Conservation (phyloP, 2,329 filamentous ascomycete species). For the Fusarium liriodendri region DNA sequence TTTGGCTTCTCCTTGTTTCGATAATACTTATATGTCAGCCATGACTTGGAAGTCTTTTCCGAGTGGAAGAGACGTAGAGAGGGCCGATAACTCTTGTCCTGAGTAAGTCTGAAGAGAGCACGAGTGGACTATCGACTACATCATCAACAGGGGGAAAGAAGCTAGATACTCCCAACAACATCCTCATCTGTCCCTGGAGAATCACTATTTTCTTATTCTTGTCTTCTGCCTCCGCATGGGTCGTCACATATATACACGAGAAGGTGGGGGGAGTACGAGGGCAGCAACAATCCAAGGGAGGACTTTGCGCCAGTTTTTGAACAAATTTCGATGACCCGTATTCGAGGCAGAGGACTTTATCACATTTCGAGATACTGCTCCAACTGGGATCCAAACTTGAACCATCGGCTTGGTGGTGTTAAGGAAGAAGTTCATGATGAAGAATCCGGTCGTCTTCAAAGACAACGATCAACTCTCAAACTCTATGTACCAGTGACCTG, state of each 20-base stretch:
- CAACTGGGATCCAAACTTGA: not conserved
- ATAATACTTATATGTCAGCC: not conserved
- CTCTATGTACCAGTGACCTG: not conserved
- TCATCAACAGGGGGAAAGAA: not conserved
- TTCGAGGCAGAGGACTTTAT: not conserved
- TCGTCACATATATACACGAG: not conserved
- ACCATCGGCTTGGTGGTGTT: not conserved
- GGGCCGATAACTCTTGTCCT: not conserved
- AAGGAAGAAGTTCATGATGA: not conserved
- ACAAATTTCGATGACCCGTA: not conserved
- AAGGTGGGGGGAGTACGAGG: not conserved
- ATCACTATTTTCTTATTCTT: rapidly evolving
- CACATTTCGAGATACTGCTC: not conserved
- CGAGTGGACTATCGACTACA: not conserved
- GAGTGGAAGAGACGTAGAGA: not conserved
- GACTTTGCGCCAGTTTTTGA: not conserved
- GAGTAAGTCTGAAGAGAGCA: not conserved
- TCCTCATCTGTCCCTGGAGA: not conserved
- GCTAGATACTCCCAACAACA: not conserved
- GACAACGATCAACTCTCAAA: not conserved
- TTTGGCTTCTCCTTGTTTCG: not conserved
- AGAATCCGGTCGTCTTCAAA: not conserved
- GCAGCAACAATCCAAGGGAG: not conserved
- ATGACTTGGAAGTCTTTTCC: not conserved
- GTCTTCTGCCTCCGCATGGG: not conserved